phyloP scores from a whole-genome alignment of 495 filamentous ascomycete species.

The Aspergillus ellipticus region DNA sequence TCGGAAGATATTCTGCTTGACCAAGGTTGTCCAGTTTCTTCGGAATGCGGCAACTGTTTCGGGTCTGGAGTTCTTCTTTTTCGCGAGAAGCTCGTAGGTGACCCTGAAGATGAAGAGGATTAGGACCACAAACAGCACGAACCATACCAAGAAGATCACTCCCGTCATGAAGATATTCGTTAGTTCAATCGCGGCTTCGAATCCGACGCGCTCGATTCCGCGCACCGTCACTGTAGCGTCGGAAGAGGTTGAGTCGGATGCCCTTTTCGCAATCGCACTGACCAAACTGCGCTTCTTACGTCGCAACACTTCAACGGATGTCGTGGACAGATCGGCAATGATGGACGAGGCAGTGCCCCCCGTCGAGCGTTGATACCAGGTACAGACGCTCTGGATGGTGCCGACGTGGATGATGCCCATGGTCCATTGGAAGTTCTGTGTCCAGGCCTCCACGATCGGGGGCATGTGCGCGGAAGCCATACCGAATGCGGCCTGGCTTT shows the following conservation, averaged over 20 bases:
- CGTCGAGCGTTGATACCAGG: conserved; percentile 95
- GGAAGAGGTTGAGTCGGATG: conserved; percentile 30
- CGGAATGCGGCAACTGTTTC: conserved; percentile 56
- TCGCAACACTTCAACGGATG: too few relatives aligned
- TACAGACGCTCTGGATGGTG: conserved; percentile 83
- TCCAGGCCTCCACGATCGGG: conserved; percentile 89
- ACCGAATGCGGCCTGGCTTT: conserved; percentile 91
- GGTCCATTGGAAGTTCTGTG: conserved; percentile 96
- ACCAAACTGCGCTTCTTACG: conserved; percentile 40
- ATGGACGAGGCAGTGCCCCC: conserved; percentile 82
- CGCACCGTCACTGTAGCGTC: conserved; percentile 55
- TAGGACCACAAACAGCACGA: conserved; percentile 65
- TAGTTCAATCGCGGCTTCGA: conserved; percentile 74
- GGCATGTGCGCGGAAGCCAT: conserved; percentile 79
- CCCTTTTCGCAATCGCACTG: conserved; percentile 39
- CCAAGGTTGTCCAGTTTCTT: conserved; percentile 76
- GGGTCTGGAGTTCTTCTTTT: conserved; percentile 55
- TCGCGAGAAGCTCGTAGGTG: conserved; percentile 63
- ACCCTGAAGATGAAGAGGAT: conserved; percentile 73
- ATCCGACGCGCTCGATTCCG: conserved; percentile 86
- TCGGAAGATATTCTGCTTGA: conserved; percentile 88
- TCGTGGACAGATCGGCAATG: conserved; percentile 65
- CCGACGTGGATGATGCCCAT: conserved; percentile 90
- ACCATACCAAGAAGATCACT: conserved; percentile 79
- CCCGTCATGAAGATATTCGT: conserved; percentile 95